Evolutionary conservation across 2,329 filamentous ascomycete species (phyloP), one percentile per base, ranked within the genome.

Genomic region (Scolecobasidium constrictum): DNA sequence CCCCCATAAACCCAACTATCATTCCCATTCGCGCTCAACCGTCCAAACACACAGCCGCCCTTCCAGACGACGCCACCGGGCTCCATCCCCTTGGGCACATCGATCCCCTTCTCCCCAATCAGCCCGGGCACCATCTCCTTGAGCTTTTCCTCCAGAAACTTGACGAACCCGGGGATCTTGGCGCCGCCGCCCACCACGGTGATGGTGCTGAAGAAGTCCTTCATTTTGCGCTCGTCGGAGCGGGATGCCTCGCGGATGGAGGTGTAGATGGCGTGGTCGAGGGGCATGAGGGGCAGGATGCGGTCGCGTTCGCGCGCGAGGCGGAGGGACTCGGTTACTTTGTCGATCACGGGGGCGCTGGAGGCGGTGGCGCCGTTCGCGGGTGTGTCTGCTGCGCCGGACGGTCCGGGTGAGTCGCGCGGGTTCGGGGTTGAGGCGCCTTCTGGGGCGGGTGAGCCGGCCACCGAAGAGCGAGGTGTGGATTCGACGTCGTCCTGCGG

Each of bases 31-130:
- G 68, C 69, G 47, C 80, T 76, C 52, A 96, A 67, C 65, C 94
- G 87, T 3, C 86, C 88, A 68, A 95, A 98, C 13, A 98, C 88
- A 58, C 87, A 94, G 1, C 86, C 92, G 3, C 92, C 92, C 72
- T 98, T 98, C 92, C 92, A 98, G 6, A 82, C 81, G 42, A 96
- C 83, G n/a, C 96, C 88, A 63, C 95, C 87, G 47, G 92, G 86
- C 63, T 98, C 92, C 67, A 98, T 82, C 53, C 98, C 92, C 53
- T 90, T 73, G 1, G 75, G 77, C 18, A 83, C 76, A 48, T 81
- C 67, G 44, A 83, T 77, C 50, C 79, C 72, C 72, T 92, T 78
- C n/a, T 13, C 22, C 4, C 68, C 66, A n/a, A n/a, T n/a, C 49
- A 73, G 75, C n/a, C 66, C 69, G 1, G 75, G 73, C 40, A 73